A percentile compares a stretch with the other conserved stretches of the same genome.
Evolutionary conservation across 805 yeast genomes (phyloP).

Genomic region (Maudiozyma pseudohumilis): DNA sequence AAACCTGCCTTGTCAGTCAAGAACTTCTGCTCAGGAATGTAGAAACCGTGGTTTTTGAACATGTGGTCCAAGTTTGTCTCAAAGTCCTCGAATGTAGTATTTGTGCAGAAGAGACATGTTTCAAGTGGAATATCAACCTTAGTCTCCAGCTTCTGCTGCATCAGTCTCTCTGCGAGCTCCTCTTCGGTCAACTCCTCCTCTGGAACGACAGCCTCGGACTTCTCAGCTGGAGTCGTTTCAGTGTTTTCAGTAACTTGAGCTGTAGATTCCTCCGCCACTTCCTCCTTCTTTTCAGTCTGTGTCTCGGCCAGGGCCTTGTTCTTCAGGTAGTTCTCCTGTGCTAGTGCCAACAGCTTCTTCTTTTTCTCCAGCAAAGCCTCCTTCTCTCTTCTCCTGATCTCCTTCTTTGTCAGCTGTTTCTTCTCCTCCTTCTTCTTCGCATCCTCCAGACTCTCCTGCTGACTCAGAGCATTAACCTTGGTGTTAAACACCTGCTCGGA

Average conservation of each 20-base stretch:
- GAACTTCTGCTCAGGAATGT: slow-evolving; percentile 74
- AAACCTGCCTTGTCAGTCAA: slow-evolving; percentile 66
- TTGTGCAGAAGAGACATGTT: slow-evolving; percentile 47
- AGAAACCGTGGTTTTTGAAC: slow-evolving; percentile 72
- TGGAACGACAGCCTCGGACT: slow-evolving; percentile 11
- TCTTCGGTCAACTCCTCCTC: slow-evolving; percentile 31
- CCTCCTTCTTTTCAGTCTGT: not conserved
- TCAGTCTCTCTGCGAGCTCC: slow-evolving; percentile 30
- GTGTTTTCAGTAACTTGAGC: not conserved
- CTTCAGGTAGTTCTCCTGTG: slow-evolving; percentile 32
- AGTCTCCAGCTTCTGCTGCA: slow-evolving; percentile 32
- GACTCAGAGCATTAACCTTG: slow-evolving; percentile 38
- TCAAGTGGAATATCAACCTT: slow-evolving; percentile 40
- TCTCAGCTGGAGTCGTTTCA: slow-evolving; percentile 1
- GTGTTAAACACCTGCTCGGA: slow-evolving; percentile 57
- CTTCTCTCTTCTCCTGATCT: slow-evolving; percentile 33
- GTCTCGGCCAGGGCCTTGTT: slow-evolving; percentile 10
- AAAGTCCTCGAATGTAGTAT: slow-evolving; percentile 36
- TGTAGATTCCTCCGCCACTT: not conserved
- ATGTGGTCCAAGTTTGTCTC: slow-evolving; percentile 54
- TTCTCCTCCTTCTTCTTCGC: slow-evolving; percentile 6
- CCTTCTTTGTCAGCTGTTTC: slow-evolving; percentile 34
- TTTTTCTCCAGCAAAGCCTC: slow-evolving; percentile 35
- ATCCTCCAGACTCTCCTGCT: slow-evolving; percentile 8
- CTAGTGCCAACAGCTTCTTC: slow-evolving; percentile 32